phyloP scores from a whole-genome alignment of 495 filamentous ascomycete genomes.

The Rostrohypoxylon terebratum region DNA sequence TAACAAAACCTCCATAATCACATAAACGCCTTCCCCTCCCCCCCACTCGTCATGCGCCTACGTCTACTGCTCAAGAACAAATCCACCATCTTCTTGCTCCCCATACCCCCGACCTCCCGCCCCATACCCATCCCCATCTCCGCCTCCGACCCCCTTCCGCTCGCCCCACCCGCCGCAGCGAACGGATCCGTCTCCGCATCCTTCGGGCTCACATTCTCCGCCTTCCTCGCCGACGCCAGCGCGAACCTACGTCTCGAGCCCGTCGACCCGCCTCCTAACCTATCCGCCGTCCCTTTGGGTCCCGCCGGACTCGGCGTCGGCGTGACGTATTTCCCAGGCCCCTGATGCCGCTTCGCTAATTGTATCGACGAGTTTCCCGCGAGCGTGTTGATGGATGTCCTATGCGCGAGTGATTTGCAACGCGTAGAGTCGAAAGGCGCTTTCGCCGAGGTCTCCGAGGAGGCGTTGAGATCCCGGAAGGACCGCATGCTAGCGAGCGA shows the following conservation, averaged over 20 bases:
- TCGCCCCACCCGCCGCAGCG: slow-evolving; percentile 39
- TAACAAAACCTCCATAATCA: slow-evolving; percentile 10
- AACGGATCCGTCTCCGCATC: slow-evolving; percentile 36
- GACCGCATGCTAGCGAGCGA: slow-evolving; percentile 27
- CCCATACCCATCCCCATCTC: no score
- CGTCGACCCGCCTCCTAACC: slow-evolving; percentile 10
- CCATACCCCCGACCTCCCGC: slow-evolving; percentile 48
- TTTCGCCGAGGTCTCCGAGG: slow-evolving; percentile 19
- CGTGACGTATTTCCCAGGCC: slow-evolving; percentile 11
- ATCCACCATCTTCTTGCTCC: slow-evolving; percentile 70
- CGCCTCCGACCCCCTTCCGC: slow-evolving; percentile 51
- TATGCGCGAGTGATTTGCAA: slow-evolving; percentile 30
- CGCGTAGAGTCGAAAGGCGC: slow-evolving; percentile 22
- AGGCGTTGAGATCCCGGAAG: background rate
- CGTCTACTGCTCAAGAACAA: slow-evolving; percentile 68
- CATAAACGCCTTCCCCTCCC: slow-evolving; percentile 42
- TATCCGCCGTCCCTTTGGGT: slow-evolving; percentile 51
- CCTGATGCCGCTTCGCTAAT: slow-evolving; percentile 42
- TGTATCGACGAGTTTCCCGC: slow-evolving; percentile 48
- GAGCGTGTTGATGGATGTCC: slow-evolving; percentile 47
- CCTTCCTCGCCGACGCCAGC: slow-evolving; percentile 43
- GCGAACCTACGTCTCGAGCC: slow-evolving; percentile 44
- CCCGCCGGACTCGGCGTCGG: slow-evolving; percentile 51
- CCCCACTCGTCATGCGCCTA: slow-evolving; percentile 53
- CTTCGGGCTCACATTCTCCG: slow-evolving; percentile 45